Conservation (phyloP, 2,329 filamentous ascomycete species). For the Hypoxylon sp. region DNA sequence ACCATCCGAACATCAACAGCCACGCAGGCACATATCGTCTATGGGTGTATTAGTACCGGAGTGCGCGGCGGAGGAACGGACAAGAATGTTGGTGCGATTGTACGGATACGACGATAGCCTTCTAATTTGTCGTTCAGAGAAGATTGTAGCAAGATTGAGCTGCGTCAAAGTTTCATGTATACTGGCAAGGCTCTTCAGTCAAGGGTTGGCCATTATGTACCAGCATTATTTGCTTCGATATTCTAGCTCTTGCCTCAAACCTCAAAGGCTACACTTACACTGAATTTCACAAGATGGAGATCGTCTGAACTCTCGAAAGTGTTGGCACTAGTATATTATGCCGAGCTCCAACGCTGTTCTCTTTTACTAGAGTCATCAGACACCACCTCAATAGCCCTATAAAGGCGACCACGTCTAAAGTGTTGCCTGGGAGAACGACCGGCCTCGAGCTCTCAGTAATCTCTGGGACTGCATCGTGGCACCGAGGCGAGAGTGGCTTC, state of each 20-base stretch:
- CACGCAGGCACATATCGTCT: slow-evolving; percentile 50
- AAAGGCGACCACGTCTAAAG: not conserved
- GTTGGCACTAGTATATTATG: not conserved
- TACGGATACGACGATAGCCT: not conserved
- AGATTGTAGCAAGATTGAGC: slow-evolving; percentile 1
- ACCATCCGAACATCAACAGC: slow-evolving; percentile 50
- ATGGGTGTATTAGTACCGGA: slow-evolving; percentile 41
- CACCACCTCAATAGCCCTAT: not conserved
- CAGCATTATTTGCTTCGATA: slow-evolving; percentile 7
- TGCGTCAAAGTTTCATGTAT: slow-evolving; percentile 1
- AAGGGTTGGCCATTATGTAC: slow-evolving; percentile 6
- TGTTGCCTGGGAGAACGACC: not conserved
- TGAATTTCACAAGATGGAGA: not conserved
- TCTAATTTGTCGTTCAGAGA: slow-evolving; percentile 8
- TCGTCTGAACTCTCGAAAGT: not conserved
- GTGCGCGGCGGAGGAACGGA: not conserved
- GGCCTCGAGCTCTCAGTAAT: no score
- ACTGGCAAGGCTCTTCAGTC: slow-evolving; percentile 1
- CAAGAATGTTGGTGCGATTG: not conserved
- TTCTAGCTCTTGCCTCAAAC: not conserved
- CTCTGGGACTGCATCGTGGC: not conserved
- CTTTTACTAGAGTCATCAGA: not conserved
- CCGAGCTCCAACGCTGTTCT: not conserved
- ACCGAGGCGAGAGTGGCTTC: not conserved
- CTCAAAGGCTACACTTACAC: not conserved